Percentiles rank a stretch among this genome's conserved stretches.
Evolutionary conservation across 805 yeast species (phyloP).

Genomic region (Wickerhamiella azyma): DNA sequence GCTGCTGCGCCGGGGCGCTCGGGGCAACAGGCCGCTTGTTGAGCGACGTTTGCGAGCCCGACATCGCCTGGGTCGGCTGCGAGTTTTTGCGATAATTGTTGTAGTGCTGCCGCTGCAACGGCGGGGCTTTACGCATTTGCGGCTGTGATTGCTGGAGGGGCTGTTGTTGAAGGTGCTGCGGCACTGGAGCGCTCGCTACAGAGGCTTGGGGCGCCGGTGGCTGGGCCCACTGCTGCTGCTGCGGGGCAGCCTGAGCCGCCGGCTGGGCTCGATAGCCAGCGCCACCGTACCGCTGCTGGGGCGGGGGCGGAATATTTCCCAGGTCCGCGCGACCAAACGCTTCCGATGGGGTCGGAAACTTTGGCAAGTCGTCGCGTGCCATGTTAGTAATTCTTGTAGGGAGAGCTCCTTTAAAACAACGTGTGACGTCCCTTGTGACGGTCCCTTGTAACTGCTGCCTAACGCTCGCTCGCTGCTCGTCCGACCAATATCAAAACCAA

Average conservation of each 20-base stretch:
- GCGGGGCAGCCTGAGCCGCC: background rate
- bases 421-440: too few relatives aligned
- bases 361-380: constrained; percentile 18
- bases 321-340: constrained; percentile 17
- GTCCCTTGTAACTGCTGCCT: too few relatives aligned
- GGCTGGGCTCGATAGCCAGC: background rate
- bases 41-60: background rate
- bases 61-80: background rate
- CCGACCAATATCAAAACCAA: too few relatives aligned
- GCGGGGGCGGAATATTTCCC: constrained; percentile 16
- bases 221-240: background rate
- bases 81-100: background rate
- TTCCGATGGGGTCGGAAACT: constrained; percentile 21
- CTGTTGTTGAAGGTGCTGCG: background rate
- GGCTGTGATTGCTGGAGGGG: background rate
- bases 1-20: too few relatives aligned
- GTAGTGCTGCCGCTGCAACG: background rate
- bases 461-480: too few relatives aligned
- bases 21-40: background rate
- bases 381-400: background rate
- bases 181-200: background rate
- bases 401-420: too few relatives aligned
- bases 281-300: constrained; percentile 15
- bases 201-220: background rate
- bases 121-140: background rate